Evolutionary conservation across 768 basidiomycete species (phyloP).

Genomic region (Boletus patriciae): DNA sequence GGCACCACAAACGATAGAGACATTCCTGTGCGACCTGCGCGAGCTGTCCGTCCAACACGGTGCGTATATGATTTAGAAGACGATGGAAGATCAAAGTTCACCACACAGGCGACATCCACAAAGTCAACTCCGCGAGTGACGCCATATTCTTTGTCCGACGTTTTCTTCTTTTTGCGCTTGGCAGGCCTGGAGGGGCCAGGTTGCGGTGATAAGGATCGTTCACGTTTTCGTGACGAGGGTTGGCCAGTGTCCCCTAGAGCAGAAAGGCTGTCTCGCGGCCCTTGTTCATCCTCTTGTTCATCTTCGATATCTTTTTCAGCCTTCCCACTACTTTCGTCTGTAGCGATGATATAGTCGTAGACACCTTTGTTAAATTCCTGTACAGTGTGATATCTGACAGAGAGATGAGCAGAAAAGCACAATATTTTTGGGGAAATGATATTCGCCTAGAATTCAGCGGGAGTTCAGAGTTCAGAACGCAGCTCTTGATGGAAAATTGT

Average conservation of each 20-base stretch:
- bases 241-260: conserved; percentile 31
- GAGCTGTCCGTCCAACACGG: conserved; percentile 93
- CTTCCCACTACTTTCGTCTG: conserved; percentile 76
- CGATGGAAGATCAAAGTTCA: conserved; percentile 97
- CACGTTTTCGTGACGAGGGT: conserved; percentile 53
- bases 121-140: conserved; percentile 97
- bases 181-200: conserved; percentile 39
- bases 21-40: conserved; percentile 92
- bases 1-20: conserved; percentile 87
- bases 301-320: conserved; percentile 51
- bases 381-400: conserved; percentile 83
- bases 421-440: not conserved
- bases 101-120: conserved; percentile 92
- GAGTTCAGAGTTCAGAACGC: conserved; percentile 93
- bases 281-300: conserved; percentile 43
- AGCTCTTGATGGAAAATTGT: conserved; percentile 94
- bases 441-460: conserved; percentile 86
- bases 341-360: conserved; percentile 98
- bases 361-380: conserved; percentile 99
- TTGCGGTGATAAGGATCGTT: conserved; percentile 47
- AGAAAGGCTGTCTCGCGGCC: not conserved
- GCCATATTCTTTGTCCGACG: conserved; percentile 77
- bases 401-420: conserved; percentile 2
- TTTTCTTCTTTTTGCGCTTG: conserved; percentile 54
- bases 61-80: conserved; percentile 90